Evolutionary conservation across 73 alveolate species (phyloP), one percentile per base, ranked within the genome.

Genomic region (Paramecium bursaria): DNA sequence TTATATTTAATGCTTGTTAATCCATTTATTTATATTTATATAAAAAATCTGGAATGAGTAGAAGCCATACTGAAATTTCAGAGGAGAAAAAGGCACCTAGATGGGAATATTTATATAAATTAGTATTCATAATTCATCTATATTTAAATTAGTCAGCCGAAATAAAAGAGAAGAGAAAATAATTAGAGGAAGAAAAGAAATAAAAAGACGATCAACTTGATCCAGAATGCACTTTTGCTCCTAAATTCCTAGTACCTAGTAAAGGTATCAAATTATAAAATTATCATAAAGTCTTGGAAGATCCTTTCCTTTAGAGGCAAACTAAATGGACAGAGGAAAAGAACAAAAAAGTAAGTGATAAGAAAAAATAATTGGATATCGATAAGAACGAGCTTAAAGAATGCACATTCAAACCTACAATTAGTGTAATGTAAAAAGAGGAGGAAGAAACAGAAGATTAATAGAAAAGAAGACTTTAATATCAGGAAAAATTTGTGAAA

Each of bases 181-280:
- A 2, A 17, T 21, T 30, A 19, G 22, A 39, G 2, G 48, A 67
- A 5, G 53, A 67, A 21, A 67, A 67, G 55, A 0, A 67, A 67
- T 21, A n/a, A 10, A 42, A 67, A 67, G 82, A 67, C 9, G 60
- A 67, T 14, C n/a, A 33, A 19, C 14, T 67, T 3, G 82, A 67
- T 67, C 82, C 82, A 67, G 82, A 67, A 67, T 67, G 82, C 35
- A 67, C 82, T 3, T 67, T 67, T 27, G 33, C 33, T 11, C 82
- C 82, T 9, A 39, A 22, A 6, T 21, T 67, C 10, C 33, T 67
- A 4, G 7, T 26, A 6, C 33, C 17, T 35, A 7, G 26, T 25
- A 67, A 7, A 15, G 17, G 55, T 67, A 67, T n/a, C n/a, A 17
- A 14, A 19, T 3, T n/a, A 11, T 5, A 39, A 4, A 10, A 19